Evolutionary conservation across 352 stramenopile species (phyloP).

Genomic region (Globisporangium cystogenes): DNA sequence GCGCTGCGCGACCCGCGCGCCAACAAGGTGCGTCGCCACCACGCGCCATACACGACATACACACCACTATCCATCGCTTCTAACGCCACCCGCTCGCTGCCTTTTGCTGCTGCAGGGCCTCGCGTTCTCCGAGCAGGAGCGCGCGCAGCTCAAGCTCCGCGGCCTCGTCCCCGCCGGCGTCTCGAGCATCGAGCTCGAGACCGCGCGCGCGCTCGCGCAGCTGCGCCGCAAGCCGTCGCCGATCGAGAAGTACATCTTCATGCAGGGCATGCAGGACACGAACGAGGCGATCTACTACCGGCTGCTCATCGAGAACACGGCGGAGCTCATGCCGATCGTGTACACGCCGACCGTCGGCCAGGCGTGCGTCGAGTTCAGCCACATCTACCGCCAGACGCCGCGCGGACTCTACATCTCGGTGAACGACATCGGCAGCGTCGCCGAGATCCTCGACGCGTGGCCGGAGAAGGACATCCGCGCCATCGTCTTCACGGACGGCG

Average conservation of each 20-base stretch:
- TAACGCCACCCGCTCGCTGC: neutral
- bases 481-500: slow-evolving; percentile 96
- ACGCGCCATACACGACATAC: too few relatives aligned
- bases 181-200: slow-evolving; percentile 84
- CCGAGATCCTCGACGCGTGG: slow-evolving; percentile 94
- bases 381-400: slow-evolving; percentile 87
- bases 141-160: slow-evolving; percentile 81
- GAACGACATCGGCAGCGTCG: slow-evolving; percentile 77
- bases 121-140: slow-evolving; percentile 90
- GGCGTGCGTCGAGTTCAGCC: slow-evolving; percentile 87
- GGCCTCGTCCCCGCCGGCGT: slow-evolving; percentile 88
- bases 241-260: slow-evolving; percentile 93
- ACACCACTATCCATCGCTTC: too few relatives aligned
- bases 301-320: slow-evolving; percentile 84
- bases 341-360: slow-evolving; percentile 98
- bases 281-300: slow-evolving; percentile 92
- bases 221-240: slow-evolving; percentile 80
- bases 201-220: slow-evolving; percentile 67
- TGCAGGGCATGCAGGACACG: slow-evolving; percentile 86
- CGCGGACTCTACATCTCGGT: slow-evolving; percentile 91
- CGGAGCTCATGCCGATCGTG: slow-evolving; percentile 94
- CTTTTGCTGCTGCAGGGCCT: slow-evolving; percentile 85
- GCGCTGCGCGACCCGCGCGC: slow-evolving; percentile 9
- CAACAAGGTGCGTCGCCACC: slow-evolving; percentile 15
- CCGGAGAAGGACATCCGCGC: slow-evolving; percentile 93